Base-by-base conservation (phyloP, 1,284 basidiomycete species). In the Anthracocystis panici-leucophaei region DNA sequence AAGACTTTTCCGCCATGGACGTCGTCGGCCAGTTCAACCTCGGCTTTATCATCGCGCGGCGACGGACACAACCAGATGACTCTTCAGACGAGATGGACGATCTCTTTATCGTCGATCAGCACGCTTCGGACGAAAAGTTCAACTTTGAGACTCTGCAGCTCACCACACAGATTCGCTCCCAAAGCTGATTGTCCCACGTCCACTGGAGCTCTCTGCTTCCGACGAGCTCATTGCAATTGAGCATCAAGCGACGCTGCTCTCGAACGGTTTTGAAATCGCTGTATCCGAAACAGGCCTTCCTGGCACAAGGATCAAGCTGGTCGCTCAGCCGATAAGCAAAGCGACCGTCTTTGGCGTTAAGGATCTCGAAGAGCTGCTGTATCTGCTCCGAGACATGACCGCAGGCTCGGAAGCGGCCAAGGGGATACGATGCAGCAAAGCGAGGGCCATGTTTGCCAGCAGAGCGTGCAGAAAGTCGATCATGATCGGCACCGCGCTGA, bases 1-100 rank as follows among this genome's bases (percentile, higher is more conserved):
- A 87, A 1, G 96, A 99, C 86, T 99, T 99, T 82, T 88, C 85
- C 5, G 78, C 65, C 11, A 99, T 99, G 96, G 87, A 91, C 0
- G 87, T 97, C 18, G 77, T 97, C 29, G 97, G 97, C 0, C 97
- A 99, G 86, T 99, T 97, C 86, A 99, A 99, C 80, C 89, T 92
- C 44, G 96, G 95, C 0, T 99, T 99, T 85, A 95, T 99, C 85
- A 90, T 99, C 65, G 90, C 90, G 1, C 90, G 94, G 2, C 88
- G 93, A 65, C 71, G 58, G 25, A 55, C 49, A 5, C n/a, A 1
- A n/a, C 14, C 57, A 3, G 40, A 44, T 8, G 14, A 54, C 5
- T 3, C 38, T 0, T 18, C 49, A 0, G 53, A 73, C 44, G 70
- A 73, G 29, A 79, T 79, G 77, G 83, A 85, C 67, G 84, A 85